Base-by-base conservation (phyloP, 192 early-diverging fungal genomes). In the Coemansia furcata region DNA sequence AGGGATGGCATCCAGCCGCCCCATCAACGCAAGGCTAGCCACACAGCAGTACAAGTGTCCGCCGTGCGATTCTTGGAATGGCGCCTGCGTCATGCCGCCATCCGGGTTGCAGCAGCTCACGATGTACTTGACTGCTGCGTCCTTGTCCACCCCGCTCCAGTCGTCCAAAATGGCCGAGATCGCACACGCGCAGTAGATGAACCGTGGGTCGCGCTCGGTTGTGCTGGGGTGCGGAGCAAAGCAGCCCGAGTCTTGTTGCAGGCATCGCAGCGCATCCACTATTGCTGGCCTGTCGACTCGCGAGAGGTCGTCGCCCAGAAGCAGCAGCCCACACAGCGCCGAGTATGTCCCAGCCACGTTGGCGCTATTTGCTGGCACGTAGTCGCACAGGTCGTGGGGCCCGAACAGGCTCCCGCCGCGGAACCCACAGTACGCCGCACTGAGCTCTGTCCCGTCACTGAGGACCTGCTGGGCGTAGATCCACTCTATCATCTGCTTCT, bases 381-480 rank as follows among this genome's bases (percentile, higher is more conserved):
- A 68, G 35, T 62, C 39, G 68, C 68, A 71, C 42, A 19, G 8
- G 3, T 57, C 62, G 52, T 80, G 74, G 0, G 83, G 83, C 3
- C 84, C 76, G 65, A 78, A 74, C 30, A 85, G 67, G 12, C 78
- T 83, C 42, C 85, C 84, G 38, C 85, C 85, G 26, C 84, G 80
- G 71, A 86, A 86, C 23, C 85, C 85, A 43, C 69, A 54, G 73
- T 75, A 75, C 19, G 55, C 72, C 0, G 55, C 46, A 49, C 63
- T 67, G 55, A 63, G 49, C n/a, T 36, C 42, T 43, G 62, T 35
- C 8, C 58, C 58, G 58, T 60, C 58, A 8, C 49, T 46, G 3
- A 86, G 88, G 12, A 93, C 78, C 68, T 98, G 96, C 77, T 98
- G 95, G 19, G 87, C 90, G 84, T 98, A 99, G 40, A 99, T 89